A percentile compares a stretch with the other conserved stretches of the same genome.
Conservation (phyloP, 331 rosid genomes). For the Quercus lobata region DNA sequence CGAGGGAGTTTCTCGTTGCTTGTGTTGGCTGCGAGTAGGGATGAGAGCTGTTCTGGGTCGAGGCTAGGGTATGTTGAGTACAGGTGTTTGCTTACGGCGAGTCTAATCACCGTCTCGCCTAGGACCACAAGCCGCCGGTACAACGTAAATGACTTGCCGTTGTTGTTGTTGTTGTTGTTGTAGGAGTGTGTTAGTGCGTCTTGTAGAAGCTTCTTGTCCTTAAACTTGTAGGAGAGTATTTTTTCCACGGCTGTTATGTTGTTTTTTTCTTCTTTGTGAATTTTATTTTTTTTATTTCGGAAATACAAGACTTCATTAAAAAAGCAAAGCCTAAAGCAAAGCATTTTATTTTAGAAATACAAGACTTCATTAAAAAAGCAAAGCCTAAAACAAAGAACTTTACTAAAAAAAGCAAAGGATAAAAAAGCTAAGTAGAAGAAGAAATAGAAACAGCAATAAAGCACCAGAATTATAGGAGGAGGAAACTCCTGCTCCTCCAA, state of each 20-base stretch:
- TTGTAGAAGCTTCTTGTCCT: slow-evolving; percentile 50
- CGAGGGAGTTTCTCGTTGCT: slow-evolving; percentile 74
- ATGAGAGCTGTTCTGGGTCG: slow-evolving; percentile 42
- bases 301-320: too few species aligned
- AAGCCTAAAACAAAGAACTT: too few species aligned
- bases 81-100: slow-evolving; percentile 33
- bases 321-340: too few species aligned
- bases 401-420: too few species aligned
- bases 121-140: slow-evolving; percentile 61
- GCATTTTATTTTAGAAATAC: too few species aligned
- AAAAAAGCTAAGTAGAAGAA: too few species aligned
- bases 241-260: slow-evolving; percentile 24
- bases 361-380: too few species aligned
- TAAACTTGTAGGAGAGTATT: slow-evolving; percentile 33
- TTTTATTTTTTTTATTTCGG: too few species aligned
- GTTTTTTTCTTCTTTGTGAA: too few species aligned
- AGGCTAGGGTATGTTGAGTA: slow-evolving; percentile 34
- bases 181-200: slow-evolving; percentile 72
- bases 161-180: background rate
- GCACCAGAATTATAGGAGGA: too few species aligned
- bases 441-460: too few species aligned
- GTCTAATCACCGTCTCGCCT: slow-evolving; percentile 53
- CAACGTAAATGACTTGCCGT: background rate
- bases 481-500: too few species aligned
- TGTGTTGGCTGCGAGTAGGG: slow-evolving; percentile 57